Base-by-base conservation (phyloP, 1,139 yeast genomes). In the Kluyveromyces sp. region DNA sequence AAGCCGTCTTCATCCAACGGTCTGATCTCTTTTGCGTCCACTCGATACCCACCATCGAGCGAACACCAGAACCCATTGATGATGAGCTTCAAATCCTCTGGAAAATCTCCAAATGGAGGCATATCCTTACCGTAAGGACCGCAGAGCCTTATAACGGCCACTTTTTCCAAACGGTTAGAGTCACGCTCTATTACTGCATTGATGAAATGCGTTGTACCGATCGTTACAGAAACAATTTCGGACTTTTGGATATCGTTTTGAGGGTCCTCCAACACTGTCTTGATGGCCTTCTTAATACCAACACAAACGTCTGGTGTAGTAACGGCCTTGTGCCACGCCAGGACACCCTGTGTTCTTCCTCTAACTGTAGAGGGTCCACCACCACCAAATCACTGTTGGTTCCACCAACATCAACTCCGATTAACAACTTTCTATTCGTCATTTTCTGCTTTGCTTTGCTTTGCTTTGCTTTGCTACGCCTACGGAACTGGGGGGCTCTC, bases 391-490 rank as follows among this genome's bases (percentile, higher is more conserved):
- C 78, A 2, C 77, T 72, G 56, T 73, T 73, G 31, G 78, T 73
- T 15, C 78, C 77, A 25, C 76, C 76, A 36, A 73, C 76, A 54
- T 72, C 77, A 26, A 72, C 70, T 25, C 76, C 77, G 41, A 72
- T 67, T 6, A 67, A 52, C 50, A 54, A 33, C 51, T 46, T 21
- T 54, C 58, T 34, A 10, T n/a, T 34, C 10, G 44, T 5, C 31
- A 25, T 40, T 31, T 27, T 7, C 25, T 64, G 36, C 21, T 7
- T n/a, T n/a, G n/a, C n/a, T n/a, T n/a, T n/a, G n/a, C n/a, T n/a
- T n/a, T n/a, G n/a, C n/a, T n/a, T n/a, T n/a, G n/a, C n/a, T n/a
- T 15, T 7, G 6, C 15, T 10, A 7, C 32, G 10, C 32, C 32
- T 30, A 7, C 10, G 32, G 10, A 8, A 30, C 8, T 7, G 8